Evolutionary conservation across 495 filamentous ascomycete species (phyloP).

Genomic region (Penicillium goetzii): DNA sequence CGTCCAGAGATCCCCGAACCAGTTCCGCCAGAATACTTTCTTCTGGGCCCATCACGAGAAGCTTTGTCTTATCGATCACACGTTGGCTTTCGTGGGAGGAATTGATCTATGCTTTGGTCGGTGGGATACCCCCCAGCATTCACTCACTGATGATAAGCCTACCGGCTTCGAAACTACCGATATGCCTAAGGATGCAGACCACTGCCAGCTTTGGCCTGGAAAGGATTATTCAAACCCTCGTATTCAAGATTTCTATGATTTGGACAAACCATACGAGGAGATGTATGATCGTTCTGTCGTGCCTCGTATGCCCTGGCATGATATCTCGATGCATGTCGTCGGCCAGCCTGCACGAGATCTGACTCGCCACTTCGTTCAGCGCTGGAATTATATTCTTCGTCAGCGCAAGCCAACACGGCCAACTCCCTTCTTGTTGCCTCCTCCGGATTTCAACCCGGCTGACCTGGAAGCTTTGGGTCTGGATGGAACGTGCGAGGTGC

Average conservation of each 20-base stretch:
- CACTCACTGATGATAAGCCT: constrained; percentile 86
- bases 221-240: constrained; percentile 99
- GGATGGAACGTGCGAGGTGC: constrained; percentile 91
- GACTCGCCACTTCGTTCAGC: constrained; percentile 95
- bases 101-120: constrained; percentile 97
- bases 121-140: constrained; percentile 95
- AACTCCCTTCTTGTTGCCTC: constrained; percentile 90
- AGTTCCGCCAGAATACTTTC: constrained; percentile 98
- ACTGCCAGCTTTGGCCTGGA: constrained; percentile 95
- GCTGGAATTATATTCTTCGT: constrained; percentile 97
- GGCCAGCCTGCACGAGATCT: constrained; percentile 94
- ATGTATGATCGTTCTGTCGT: constrained; percentile 94
- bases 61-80: constrained; percentile 92
- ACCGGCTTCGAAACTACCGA: constrained; percentile 88
- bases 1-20: constrained; percentile 93
- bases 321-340: constrained; percentile 98
- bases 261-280: constrained; percentile 96
- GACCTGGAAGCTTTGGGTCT: constrained; percentile 88
- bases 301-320: constrained; percentile 98
- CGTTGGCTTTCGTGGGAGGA: constrained; percentile 92
- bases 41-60: constrained; percentile 99
- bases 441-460: constrained; percentile 83
- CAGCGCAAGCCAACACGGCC: constrained; percentile 92
- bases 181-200: constrained; percentile 82
- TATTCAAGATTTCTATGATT: constrained; percentile 89